Evolutionary conservation across 1,139 yeast species (phyloP), one percentile per base, ranked within the genome.

Genomic region (Yamadazyma sp.): DNA sequence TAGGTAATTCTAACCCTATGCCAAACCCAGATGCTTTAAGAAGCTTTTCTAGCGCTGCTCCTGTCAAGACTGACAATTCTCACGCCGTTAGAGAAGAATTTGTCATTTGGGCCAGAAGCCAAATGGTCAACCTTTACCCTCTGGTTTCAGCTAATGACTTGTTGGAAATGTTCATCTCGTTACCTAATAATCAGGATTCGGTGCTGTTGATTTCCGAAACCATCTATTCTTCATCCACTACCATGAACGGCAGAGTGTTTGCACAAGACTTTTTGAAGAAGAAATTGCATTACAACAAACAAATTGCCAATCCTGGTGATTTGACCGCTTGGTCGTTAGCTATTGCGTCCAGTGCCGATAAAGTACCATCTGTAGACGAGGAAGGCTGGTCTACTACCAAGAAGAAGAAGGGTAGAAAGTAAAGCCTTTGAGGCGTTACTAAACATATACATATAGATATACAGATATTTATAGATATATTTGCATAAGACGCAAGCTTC

Each of bases 211-310:
- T 92, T 56, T 83, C 96, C 3, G 98, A 92, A 59, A 87, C 97
- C 11, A 82, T 92, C 45, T 91, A 89, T 64, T 81, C 94, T 36
- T 87, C 92, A 49, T 87, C 96, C 22, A 79, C 94, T 2, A 85
- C 94, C 2, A 83, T 92, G 87, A 97, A 92, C 59, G 98, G 98
- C 17, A 81, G 96, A 58, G 76, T 96, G 48, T 92, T 91, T 69
- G 95, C 98, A 1, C 80, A 77, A 43, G 98, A 92, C 56, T 92
- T 92, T 59, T 69, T 85, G 59, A 86, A 84, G 64, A 81, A 86
- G 58, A 83, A 94, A 56, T 74, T 73, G 48, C 75, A 69, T 42
- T 89, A 87, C 37, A 96, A 87, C 57, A 77, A 66, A 45, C 73
- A 71, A 46, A 65, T 77, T 42, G 40, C 55, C 12, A 70, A 73